Conservation (phyloP, 2,329 filamentous ascomycete genomes). For the Talaromyces rugulosus region DNA sequence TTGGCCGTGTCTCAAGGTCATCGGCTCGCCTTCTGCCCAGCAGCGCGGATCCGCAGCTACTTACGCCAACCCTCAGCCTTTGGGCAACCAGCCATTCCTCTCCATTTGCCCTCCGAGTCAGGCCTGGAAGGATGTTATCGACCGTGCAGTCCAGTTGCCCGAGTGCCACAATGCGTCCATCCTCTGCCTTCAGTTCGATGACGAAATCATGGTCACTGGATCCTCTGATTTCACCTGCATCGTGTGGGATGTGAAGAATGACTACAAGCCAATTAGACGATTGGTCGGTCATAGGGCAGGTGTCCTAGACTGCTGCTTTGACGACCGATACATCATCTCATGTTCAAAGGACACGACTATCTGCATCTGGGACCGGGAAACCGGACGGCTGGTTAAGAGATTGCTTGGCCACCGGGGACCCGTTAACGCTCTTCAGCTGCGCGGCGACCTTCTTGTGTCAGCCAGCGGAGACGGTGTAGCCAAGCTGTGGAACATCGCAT, state of each 20-base stretch:
- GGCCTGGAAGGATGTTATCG: constrained; percentile 51
- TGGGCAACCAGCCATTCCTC: constrained; percentile 40
- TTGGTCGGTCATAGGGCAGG: constrained; percentile 77
- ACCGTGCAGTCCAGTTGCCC: constrained; percentile 32
- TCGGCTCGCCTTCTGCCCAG: constrained; percentile 54
- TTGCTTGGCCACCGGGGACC: constrained; percentile 83
- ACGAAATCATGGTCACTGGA: constrained; percentile 87
- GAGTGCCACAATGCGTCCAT: constrained; percentile 85
- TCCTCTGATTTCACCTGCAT: constrained; percentile 91
- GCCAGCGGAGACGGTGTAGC: constrained; percentile 91
- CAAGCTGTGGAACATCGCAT: constrained; percentile 92
- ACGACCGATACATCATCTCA: constrained; percentile 87
- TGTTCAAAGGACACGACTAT: constrained; percentile 96
- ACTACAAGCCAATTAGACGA: constrained; percentile 74
- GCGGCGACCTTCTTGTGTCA: constrained; percentile 86
- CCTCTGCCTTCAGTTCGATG: constrained; percentile 90
- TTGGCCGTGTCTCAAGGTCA: constrained; percentile 76
- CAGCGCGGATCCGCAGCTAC: constrained; percentile 6
- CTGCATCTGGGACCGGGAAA: constrained; percentile 87
- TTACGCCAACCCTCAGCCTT: constrained; percentile 29
- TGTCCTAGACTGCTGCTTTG: constrained; percentile 89
- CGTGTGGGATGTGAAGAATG: constrained; percentile 75
- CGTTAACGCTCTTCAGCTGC: constrained; percentile 93
- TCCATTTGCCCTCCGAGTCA: constrained; percentile 50
- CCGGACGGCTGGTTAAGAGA: constrained; percentile 69